Base-by-base conservation (phyloP, 306 rosid species). In the Ziziphus jujuba region DNA sequence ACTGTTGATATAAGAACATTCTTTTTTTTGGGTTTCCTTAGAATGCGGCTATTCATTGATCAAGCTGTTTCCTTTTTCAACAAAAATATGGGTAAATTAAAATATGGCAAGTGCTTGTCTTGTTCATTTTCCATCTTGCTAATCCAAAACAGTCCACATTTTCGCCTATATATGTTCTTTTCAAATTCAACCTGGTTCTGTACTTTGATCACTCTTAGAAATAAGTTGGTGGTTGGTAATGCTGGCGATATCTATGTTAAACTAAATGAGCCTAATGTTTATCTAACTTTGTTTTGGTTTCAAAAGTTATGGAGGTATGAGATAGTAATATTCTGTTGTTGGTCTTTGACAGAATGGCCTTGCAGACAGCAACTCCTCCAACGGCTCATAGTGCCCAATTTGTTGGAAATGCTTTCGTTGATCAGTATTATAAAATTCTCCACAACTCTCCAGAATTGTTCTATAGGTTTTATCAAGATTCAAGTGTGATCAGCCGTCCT, bases 391-490 rank as follows among this genome's bases (percentile, higher is more conserved):
- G 73, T 70, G 85, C 96, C 12, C 80, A 87, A 77, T 36, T 87
- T 76, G 85, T 89, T 70, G 92, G 89, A 55, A 82, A 87, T 63
- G 92, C 92, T 65, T 89, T 89, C 80, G 91, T 89, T 67, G 87
- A 82, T 67, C 97, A 90, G 77, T 87, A 90, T 80, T 90, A 90
- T 69, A 86, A 77, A 69, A 87, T 90, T 75, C 95, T 90, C 79
- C 97, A 90, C 75, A 78, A 80, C 62, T 80, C 89, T 24, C 97
- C 97, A 0, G 92, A 81, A 25, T 58, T 72, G 58, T 95, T 82
- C 40, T 73, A 78, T 66, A 84, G 88, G 68, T 90, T 90, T 80
- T 90, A 87, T 77, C 83, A 85, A 59, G 92, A 90, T 22, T 80
- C 88, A 40, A 90, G 97, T 47, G 75, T 87, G 63, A 63, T 90